phyloP scores from a whole-genome alignment of 257 asterid species.

The Solanum medicagineum region DNA sequence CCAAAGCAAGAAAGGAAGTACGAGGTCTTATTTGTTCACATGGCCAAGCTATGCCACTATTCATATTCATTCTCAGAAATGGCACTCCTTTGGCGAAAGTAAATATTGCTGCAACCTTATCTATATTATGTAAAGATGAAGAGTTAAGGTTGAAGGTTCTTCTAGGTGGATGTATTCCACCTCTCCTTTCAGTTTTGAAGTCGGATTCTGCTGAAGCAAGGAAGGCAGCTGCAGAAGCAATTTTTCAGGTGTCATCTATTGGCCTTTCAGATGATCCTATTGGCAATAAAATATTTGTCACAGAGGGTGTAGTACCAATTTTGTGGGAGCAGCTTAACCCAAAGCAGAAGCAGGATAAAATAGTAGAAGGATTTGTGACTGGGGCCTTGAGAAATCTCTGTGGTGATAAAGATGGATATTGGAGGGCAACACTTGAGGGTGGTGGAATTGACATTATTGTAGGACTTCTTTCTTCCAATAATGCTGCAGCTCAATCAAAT shows the following conservation, averaged over 20 bases:
- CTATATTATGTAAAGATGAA: constrained; percentile 60
- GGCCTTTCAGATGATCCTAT: constrained; percentile 69
- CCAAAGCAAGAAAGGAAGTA: constrained; percentile 72
- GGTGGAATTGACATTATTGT: constrained; percentile 76
- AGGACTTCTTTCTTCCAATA: constrained; percentile 58
- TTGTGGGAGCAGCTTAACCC: constrained; percentile 64
- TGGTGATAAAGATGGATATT: constrained; percentile 68
- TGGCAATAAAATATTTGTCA: constrained; percentile 73
- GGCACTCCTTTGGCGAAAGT: constrained; percentile 58
- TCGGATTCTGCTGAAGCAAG: constrained; percentile 56
- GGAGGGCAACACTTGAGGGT: constrained; percentile 70
- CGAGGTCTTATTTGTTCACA: constrained; percentile 75
- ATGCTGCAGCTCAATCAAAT: constrained; percentile 56
- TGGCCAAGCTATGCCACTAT: constrained; percentile 81
- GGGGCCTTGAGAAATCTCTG: constrained; percentile 87
- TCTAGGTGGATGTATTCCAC: constrained; percentile 88
- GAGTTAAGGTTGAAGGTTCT: constrained; percentile 78
- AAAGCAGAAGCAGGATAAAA: constrained; percentile 51
- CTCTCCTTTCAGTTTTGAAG: constrained; percentile 63
- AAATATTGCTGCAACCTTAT: constrained; percentile 60
- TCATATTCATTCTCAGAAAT: constrained; percentile 63
- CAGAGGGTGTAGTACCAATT: constrained; percentile 75
- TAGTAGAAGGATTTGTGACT: constrained; percentile 62
- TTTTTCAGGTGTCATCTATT: constrained; percentile 55
- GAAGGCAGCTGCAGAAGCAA: constrained; percentile 84